These are phyloP conservation scores for Cornus controversa DNA, from an alignment of 148 eudicot genomes.

Conservation along the genomic window DNA sequence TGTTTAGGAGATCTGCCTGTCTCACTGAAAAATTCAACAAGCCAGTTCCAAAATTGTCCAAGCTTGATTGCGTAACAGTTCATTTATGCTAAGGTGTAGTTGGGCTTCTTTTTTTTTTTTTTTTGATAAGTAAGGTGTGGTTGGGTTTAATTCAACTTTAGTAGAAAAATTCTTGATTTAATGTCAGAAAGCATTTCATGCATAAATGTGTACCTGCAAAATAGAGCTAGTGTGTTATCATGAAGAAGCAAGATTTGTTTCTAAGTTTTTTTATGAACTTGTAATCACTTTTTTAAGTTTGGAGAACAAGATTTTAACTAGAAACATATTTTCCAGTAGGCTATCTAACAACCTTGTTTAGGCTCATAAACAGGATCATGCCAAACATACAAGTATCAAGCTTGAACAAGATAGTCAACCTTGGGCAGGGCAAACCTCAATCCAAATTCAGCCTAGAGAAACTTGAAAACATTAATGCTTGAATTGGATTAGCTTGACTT, in stretches of 20 bases:
- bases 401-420: neutral
- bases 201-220: neutral
- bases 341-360: neutral
- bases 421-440: neutral
- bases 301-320: neutral
- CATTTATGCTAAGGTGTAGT: neutral
- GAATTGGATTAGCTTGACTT: neutral
- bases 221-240: neutral
- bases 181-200: neutral
- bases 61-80: neutral
- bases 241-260: neutral
- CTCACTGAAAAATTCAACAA: neutral
- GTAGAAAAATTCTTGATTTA: too few species aligned
- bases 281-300: neutral
- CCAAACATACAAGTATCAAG: neutral
- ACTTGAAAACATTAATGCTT: neutral
- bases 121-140: too few species aligned
- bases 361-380: neutral
- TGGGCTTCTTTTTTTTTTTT: too few species aligned
- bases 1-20: neutral
- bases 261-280: neutral
- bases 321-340: neutral
- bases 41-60: neutral
- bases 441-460: neutral
- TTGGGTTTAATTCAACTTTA: neutral